These are phyloP conservation scores for Geranomyces variabilis DNA, from an alignment of 192 early-diverging fungal genomes.

Conservation along the genomic window DNA sequence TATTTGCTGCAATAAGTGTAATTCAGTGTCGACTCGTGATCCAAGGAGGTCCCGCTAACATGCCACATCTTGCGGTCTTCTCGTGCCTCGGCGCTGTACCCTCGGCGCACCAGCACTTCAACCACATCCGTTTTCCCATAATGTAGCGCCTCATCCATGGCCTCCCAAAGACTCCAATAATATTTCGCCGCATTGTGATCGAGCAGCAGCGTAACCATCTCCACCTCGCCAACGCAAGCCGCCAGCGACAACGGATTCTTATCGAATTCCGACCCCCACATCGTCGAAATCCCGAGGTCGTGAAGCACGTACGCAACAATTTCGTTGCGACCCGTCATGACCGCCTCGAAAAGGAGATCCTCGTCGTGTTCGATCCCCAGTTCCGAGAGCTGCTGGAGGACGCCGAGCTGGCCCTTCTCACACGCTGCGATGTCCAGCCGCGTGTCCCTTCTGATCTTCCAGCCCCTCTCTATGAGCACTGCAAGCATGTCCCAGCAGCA, in stretches of 20 bases:
- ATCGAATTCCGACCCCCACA: background rate
- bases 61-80: no score
- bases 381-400: background rate
- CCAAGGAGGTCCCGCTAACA: no score
- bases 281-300: background rate
- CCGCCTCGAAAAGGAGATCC: background rate
- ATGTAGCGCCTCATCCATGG: background rate
- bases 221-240: background rate
- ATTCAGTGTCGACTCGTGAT: no score
- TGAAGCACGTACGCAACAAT: background rate
- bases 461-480: background rate
- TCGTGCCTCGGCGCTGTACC: no score
- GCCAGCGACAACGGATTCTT: background rate
- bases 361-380: background rate
- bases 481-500: background rate
- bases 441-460: background rate
- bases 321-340: background rate
- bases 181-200: background rate
- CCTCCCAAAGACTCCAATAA: background rate
- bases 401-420: background rate
- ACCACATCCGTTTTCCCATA: background rate
- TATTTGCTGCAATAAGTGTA: no score
- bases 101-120: background rate
- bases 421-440: background rate
- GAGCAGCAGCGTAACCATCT: background rate